phyloP scores from a whole-genome alignment of 2,329 filamentous ascomycete species.

The Xylariaceae sp. region DNA sequence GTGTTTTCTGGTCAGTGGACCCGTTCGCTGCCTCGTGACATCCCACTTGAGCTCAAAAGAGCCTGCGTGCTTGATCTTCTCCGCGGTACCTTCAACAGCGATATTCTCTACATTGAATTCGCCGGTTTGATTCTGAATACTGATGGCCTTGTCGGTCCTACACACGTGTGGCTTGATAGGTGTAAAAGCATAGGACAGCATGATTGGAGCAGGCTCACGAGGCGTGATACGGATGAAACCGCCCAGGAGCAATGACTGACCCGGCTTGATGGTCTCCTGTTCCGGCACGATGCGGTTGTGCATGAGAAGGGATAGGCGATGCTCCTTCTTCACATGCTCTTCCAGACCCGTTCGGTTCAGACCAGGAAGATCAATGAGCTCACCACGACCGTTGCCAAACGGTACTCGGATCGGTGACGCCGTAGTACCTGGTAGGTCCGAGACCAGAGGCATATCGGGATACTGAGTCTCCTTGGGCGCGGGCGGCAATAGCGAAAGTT shows the following conservation, averaged over 20 bases:
- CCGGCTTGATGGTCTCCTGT: constrained; percentile 66
- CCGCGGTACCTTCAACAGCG: constrained; percentile 50
- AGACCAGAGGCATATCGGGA: constrained; percentile 81
- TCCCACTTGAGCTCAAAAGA: constrained; percentile 72
- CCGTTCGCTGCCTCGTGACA: constrained; percentile 73
- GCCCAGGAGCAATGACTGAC: constrained; percentile 76
- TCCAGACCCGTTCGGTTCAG: constrained; percentile 70
- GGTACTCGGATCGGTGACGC: constrained; percentile 91
- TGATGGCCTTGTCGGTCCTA: constrained; percentile 70
- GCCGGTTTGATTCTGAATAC: constrained; percentile 61
- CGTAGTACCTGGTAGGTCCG: constrained; percentile 83
- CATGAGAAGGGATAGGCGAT: constrained; percentile 71
- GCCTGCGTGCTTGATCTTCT: constrained; percentile 64
- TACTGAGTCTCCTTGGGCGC: constrained; percentile 66
- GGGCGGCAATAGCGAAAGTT: constrained; percentile 67
- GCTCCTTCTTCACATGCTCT: constrained; percentile 60
- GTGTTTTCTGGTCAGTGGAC: constrained; percentile 60
- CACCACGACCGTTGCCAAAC: constrained; percentile 79
- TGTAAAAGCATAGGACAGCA: constrained; percentile 84
- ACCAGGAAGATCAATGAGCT: constrained; percentile 89
- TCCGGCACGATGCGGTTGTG: constrained; percentile 66
- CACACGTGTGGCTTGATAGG: constrained; percentile 73
- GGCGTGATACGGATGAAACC: constrained; percentile 87
- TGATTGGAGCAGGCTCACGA: constrained; percentile 53
- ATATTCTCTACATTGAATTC: constrained; percentile 60